Evolutionary conservation across 139 green algal species (phyloP).

Genomic region (Chlamydomonas sp.): DNA sequence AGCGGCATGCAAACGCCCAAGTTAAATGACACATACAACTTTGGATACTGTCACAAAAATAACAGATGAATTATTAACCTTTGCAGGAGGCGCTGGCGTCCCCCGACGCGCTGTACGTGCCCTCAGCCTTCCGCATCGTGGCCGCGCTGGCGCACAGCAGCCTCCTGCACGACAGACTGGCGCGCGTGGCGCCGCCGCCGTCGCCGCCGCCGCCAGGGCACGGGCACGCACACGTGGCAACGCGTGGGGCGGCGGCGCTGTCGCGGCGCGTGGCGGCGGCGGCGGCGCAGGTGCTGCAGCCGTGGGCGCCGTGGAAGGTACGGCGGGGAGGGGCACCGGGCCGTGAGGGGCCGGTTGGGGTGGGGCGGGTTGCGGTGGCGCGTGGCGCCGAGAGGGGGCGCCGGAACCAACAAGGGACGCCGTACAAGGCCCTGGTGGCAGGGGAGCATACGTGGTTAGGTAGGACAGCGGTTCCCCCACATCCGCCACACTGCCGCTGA

Average conservation of each 20-base stretch:
- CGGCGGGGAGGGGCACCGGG: not conserved
- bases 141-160: slow-evolving; percentile 20
- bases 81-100: slow-evolving; percentile 1
- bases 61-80: not conserved
- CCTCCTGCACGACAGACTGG: not conserved
- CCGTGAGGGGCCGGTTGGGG: not conserved
- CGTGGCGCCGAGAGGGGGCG: not conserved
- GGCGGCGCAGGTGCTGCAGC: slow-evolving; percentile 20
- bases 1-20: not conserved
- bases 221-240: not conserved
- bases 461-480: too few species aligned
- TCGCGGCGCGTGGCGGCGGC: not conserved
- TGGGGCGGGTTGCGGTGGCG: not conserved
- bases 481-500: too few species aligned
- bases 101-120: slow-evolving; percentile 2
- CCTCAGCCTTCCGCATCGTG: slow-evolving; percentile 25
- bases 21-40: not conserved
- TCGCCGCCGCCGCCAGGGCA: not conserved
- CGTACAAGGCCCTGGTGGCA: too few species aligned
- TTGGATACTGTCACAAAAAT: not conserved
- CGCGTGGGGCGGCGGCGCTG: not conserved
- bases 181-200: not conserved
- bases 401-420: too few species aligned
- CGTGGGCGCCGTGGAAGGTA: slow-evolving; percentile 36
- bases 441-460: too few species aligned